Conservation (phyloP, 805 yeast species). For the Suhomyces xylopsoci region DNA sequence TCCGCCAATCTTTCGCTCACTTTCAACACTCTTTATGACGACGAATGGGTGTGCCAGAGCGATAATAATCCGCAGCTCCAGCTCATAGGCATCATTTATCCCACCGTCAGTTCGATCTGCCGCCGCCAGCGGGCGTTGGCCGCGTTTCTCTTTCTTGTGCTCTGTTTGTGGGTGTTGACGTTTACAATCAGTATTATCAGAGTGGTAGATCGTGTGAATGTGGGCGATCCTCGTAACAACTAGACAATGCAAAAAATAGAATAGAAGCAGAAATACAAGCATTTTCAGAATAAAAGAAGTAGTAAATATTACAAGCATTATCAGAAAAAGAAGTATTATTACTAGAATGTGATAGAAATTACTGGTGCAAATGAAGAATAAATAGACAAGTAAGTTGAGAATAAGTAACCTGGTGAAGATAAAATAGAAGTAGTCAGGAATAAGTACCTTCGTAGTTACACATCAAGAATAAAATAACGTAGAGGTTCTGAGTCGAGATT, state of each 20-base stretch:
- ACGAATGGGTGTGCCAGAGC: slow-evolving; percentile 67
- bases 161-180: slow-evolving; percentile 81
- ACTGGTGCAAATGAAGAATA: too few species aligned
- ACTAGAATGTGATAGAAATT: too few species aligned
- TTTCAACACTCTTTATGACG: slow-evolving; percentile 77
- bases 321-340: too few species aligned
- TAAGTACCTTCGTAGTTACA: too few species aligned
- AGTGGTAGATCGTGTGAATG: slow-evolving; percentile 64
- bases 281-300: too few species aligned
- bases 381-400: too few species aligned
- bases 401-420: too few species aligned
- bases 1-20: slow-evolving; percentile 85
- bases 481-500: too few species aligned
- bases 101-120: slow-evolving; percentile 57
- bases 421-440: too few species aligned
- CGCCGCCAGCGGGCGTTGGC: slow-evolving; percentile 74
- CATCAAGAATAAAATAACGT: too few species aligned
- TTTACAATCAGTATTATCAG: slow-evolving; percentile 80
- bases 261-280: too few species aligned
- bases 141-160: slow-evolving; percentile 69
- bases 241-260: background rate
- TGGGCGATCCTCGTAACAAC: slow-evolving; percentile 2
- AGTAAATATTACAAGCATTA: too few species aligned
- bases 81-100: slow-evolving; percentile 19
- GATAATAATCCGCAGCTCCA: slow-evolving; percentile 20